These are phyloP conservation scores for California macrophylla DNA, from an alignment of 441 rosid genomes.

Conservation along the genomic window DNA sequence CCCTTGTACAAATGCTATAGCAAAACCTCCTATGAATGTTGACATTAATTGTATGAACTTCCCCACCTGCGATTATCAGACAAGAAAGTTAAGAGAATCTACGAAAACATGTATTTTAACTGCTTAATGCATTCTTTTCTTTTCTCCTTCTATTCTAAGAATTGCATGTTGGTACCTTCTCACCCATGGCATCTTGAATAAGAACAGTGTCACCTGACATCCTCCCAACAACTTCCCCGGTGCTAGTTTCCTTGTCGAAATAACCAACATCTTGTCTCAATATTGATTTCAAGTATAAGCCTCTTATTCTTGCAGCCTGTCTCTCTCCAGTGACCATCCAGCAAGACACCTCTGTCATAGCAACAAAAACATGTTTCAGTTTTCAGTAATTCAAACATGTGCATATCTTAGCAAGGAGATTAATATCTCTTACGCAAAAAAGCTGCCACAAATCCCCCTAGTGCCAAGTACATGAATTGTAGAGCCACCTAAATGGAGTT, in stretches of 20 bases:
- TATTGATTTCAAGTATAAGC: slow-evolving; percentile 57
- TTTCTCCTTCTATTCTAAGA: background rate
- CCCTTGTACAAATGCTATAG: slow-evolving; percentile 48
- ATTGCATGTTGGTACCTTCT: slow-evolving; percentile 37
- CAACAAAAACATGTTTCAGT: background rate
- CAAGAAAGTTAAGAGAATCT: background rate
- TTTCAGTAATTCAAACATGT: background rate
- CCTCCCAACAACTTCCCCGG: slow-evolving; percentile 73
- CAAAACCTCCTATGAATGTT: slow-evolving; percentile 56
- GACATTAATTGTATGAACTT: slow-evolving; percentile 53
- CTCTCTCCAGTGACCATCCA: slow-evolving; percentile 92
- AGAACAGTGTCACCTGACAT: slow-evolving; percentile 84
- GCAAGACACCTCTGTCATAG: slow-evolving; percentile 55
- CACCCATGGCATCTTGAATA: slow-evolving; percentile 84
- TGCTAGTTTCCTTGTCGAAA: slow-evolving; percentile 65
- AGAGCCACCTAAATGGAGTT: slow-evolving; percentile 37
- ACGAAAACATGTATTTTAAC: background rate
- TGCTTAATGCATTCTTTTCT: background rate
- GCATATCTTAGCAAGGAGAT: background rate
- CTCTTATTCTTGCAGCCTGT: slow-evolving; percentile 57
- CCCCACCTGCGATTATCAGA: slow-evolving; percentile 46
- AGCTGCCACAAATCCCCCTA: slow-evolving; percentile 43
- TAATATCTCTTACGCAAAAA: slow-evolving; percentile 50
- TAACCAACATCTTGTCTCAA: slow-evolving; percentile 68
- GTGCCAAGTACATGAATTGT: slow-evolving; percentile 43